phyloP scores from a whole-genome alignment of 169 alveolate genomes.

The Plasmodium ovale region DNA sequence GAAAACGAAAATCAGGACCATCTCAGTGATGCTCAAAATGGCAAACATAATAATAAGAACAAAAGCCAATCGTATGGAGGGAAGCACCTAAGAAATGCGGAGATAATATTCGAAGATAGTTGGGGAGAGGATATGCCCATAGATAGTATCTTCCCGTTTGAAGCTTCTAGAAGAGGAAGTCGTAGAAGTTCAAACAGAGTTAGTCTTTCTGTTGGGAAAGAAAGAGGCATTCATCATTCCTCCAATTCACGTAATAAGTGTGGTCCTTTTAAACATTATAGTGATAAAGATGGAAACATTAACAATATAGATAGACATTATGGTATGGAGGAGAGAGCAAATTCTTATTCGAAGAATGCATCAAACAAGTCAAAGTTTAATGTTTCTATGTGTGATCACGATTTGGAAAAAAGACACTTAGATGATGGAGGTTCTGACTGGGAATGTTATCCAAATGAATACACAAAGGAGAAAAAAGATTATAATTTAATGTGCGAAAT shows the following conservation, averaged over 20 bases:
- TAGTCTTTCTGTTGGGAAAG: background rate
- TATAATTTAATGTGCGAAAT: slow-evolving; percentile 51
- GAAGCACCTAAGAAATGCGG: slow-evolving; percentile 5
- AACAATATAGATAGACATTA: background rate
- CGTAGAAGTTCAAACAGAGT: background rate
- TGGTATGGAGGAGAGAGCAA: background rate
- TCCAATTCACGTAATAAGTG: background rate
- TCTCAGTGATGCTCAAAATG: too few relatives aligned
- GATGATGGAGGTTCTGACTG: background rate
- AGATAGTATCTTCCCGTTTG: slow-evolving; percentile 5
- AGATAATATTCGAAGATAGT: background rate
- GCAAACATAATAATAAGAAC: background rate
- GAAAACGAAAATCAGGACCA: too few relatives aligned
- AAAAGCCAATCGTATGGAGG: background rate
- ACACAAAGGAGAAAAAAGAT: slow-evolving; percentile 34
- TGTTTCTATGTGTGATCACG: background rate
- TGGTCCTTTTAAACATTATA: background rate
- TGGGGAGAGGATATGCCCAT: slow-evolving; percentile 3
- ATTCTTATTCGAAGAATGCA: background rate
- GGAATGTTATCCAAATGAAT: slow-evolving; percentile 10
- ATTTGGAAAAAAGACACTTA: background rate
- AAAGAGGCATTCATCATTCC: background rate
- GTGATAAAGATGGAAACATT: background rate
- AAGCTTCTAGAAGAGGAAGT: background rate
- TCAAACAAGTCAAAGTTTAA: background rate